phyloP scores from a whole-genome alignment of 2,329 filamentous ascomycete species.

The Xylariaceae sp. region DNA sequence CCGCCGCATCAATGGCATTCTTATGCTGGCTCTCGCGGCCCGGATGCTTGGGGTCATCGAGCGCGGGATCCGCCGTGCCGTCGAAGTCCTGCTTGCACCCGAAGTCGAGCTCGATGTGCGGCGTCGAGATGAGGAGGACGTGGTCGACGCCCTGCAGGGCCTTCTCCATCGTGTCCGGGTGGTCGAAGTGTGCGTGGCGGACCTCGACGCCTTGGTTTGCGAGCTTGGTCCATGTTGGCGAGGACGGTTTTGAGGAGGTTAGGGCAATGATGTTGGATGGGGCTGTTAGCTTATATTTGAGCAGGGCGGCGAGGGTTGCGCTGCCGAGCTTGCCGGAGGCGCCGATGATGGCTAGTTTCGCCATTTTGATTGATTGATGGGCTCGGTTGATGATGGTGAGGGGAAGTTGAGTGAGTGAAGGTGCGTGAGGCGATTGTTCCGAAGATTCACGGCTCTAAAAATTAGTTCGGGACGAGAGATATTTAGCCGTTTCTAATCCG shows the following conservation, averaged over 20 bases:
- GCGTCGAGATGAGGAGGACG: slow-evolving; percentile 49
- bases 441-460: no score
- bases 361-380: slow-evolving; percentile 7
- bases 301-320: slow-evolving; percentile 46
- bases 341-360: slow-evolving; percentile 43
- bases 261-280: slow-evolving; percentile 28
- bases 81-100: slow-evolving; percentile 18
- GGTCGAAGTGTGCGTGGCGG: slow-evolving; percentile 48
- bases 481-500: no score
- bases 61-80: slow-evolving; percentile 1
- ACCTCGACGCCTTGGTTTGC: slow-evolving; percentile 41
- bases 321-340: slow-evolving; percentile 48
- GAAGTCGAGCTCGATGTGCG: slow-evolving; percentile 26
- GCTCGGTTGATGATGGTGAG: no score
- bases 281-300: slow-evolving; percentile 32
- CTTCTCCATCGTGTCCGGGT: slow-evolving; percentile 38
- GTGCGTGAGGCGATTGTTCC: no score
- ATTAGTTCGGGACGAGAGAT: no score
- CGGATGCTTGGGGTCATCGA: slow-evolving; percentile 14
- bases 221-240: slow-evolving; percentile 35
- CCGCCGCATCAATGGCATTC: slow-evolving; percentile 48
- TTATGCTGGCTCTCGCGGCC: slow-evolving; percentile 37
- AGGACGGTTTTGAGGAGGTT: slow-evolving; percentile 40
- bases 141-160: slow-evolving; percentile 47
- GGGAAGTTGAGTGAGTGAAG: no score